Conservation (phyloP, 441 rosid genomes). For the Hura crepitans region DNA sequence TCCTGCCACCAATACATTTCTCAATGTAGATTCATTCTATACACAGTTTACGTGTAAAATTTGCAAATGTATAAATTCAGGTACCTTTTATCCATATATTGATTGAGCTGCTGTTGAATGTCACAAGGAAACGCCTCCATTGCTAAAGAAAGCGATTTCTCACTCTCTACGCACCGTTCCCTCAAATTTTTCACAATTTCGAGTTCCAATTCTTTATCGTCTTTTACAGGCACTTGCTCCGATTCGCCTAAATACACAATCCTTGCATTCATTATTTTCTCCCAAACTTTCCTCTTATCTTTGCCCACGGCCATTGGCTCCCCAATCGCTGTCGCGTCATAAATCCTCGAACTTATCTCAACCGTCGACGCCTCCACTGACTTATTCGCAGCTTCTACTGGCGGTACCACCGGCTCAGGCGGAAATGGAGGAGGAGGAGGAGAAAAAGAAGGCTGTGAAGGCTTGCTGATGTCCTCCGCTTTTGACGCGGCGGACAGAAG, state of each 20-base stretch:
- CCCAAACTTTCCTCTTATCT: slow-evolving; percentile 78
- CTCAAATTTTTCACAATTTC: slow-evolving; percentile 57
- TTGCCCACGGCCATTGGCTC: slow-evolving; percentile 86
- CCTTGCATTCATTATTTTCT: slow-evolving; percentile 71
- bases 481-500: slow-evolving; percentile 35
- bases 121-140: slow-evolving; percentile 76
- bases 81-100: slow-evolving; percentile 61
- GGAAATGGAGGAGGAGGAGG: slow-evolving; percentile 31
- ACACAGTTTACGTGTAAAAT: not conserved
- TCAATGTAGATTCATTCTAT: slow-evolving; percentile 13
- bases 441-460: slow-evolving; percentile 13
- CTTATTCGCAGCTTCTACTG: slow-evolving; percentile 17
- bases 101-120: slow-evolving; percentile 62
- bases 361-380: slow-evolving; percentile 32
- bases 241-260: slow-evolving; percentile 86
- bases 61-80: not conserved
- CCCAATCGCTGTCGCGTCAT: slow-evolving; percentile 81
- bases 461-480: slow-evolving; percentile 27
- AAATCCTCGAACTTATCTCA: slow-evolving; percentile 44
- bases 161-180: slow-evolving; percentile 53
- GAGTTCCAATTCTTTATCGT: slow-evolving; percentile 75
- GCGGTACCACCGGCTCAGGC: slow-evolving; percentile 15
- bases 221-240: slow-evolving; percentile 78
- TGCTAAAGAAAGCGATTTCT: slow-evolving; percentile 56
- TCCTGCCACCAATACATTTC: slow-evolving; percentile 48